Conservation (phyloP, 208 protist genomes). For the Wallacemonas sp. region DNA sequence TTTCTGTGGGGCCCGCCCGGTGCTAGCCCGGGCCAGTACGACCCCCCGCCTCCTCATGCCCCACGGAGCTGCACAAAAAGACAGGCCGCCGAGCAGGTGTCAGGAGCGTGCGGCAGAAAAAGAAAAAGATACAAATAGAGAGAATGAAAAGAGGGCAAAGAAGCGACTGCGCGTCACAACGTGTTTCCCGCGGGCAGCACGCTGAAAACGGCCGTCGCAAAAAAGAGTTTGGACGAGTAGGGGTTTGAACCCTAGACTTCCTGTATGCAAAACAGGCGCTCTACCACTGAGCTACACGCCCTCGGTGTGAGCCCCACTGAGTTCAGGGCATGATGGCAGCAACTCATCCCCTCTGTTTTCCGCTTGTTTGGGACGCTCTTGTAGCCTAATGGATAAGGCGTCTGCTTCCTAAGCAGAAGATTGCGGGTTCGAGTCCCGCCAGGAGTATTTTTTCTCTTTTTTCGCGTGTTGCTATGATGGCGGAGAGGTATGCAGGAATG, state of each 20-base stretch:
- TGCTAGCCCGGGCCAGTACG: no score
- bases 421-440: constrained; percentile 91
- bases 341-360: no score
- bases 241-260: constrained; percentile 86
- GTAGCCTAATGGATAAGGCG: constrained; percentile 92
- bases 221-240: constrained; percentile 20
- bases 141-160: constrained; percentile 1
- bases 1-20: no score
- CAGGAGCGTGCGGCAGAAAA: no score
- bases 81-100: no score
- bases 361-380: constrained; percentile 25
- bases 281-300: constrained; percentile 90
- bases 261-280: constrained; percentile 49
- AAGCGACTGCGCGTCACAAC: no score
- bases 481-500: not conserved
- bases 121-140: no score
- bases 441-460: constrained; percentile 59
- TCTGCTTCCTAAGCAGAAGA: constrained; percentile 91
- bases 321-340: no score
- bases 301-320: no score
- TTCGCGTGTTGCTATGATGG: not conserved
- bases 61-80: no score
- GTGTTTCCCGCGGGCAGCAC: no score
- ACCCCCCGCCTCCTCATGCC: no score
- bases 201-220: not conserved